Evolutionary conservation across 2,329 filamentous ascomycete species (phyloP), one percentile per base, ranked within the genome.

Genomic region (Microsporum audouinii): DNA sequence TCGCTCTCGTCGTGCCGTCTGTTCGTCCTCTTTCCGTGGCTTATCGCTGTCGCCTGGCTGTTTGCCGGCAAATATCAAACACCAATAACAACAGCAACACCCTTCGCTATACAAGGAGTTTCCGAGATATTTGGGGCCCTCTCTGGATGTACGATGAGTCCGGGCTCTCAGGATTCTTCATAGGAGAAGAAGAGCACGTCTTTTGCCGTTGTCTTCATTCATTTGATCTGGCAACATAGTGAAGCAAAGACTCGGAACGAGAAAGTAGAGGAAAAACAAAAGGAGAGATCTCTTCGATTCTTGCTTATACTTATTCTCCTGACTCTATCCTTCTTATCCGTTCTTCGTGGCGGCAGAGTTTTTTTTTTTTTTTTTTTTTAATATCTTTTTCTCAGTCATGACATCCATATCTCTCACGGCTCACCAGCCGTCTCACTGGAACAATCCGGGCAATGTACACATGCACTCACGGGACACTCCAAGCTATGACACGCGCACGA

Each of bases 261-360:
- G 49, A 29, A 36, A 55, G 49, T 55, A 23, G 17, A 23, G 17
- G 17, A 1, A 23, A 23, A 23, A 23, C 17, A 55, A 47, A 58
- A 45, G 23, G 56, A 33, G 34, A 49, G 29, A 23, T 23, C 27
- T 41, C 59, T 58, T 55, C 61, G 60, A 31, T 53, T 60, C 12
- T 36, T 57, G 27, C 23, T 17, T 14, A 17, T 43, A 39, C 34
- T 41, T 23, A 33, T 60, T 36, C 14, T 27, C 41, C n/a, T 6
- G 6, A 17, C n/a, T 57, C 27, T 29, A 5, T 27, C 17, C 36
- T 57, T 57, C 53, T 5, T 57, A 12, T 29, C 29, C 5, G 7
- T 29, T 29, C 17, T 41, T 41, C 17, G 17, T 23, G 17, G 17
- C 17, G 17, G 17, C 17, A 23, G 17, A 23, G 17, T 41, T 12